These are phyloP conservation scores for Pseudogymnoascus sp. DNA, from an alignment of 2,329 filamentous ascomycete genomes.

Conservation along the genomic window DNA sequence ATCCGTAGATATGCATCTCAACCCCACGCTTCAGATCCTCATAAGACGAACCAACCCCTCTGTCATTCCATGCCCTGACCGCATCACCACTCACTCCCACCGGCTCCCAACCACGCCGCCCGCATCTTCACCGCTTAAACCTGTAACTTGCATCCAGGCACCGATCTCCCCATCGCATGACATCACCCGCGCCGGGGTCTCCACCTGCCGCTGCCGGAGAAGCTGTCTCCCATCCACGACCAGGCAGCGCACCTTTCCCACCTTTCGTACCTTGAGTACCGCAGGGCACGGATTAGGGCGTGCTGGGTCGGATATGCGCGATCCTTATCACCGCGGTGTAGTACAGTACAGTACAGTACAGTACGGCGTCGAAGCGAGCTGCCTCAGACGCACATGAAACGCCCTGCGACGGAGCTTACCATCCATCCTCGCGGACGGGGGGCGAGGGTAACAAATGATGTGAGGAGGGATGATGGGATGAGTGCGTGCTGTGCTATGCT, in stretches of 20 bases:
- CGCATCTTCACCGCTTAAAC: neutral
- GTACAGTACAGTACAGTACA: no score
- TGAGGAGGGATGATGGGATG: neutral
- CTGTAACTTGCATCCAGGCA: neutral
- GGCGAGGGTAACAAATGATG: neutral
- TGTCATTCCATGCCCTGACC: no score
- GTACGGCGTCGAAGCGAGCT: no score
- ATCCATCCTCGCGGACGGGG: neutral
- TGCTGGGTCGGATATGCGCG: neutral
- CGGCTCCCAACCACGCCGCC: neutral
- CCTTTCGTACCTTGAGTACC: neutral
- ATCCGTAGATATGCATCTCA: no score
- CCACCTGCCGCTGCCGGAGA: neutral
- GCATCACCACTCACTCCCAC: neutral
- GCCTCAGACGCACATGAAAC: neutral
- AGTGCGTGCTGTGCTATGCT: neutral
- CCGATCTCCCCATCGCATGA: neutral
- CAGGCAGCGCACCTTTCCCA: neutral
- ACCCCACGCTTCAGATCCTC: no score
- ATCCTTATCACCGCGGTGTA: neutral
- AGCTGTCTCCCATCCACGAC: no score
- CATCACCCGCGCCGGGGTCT: neutral
- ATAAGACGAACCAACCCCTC: no score
- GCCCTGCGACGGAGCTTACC: neutral
- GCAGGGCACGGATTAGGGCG: neutral